Conservation (phyloP, 1,284 basidiomycete genomes). For the Phenoliferia sp. region DNA sequence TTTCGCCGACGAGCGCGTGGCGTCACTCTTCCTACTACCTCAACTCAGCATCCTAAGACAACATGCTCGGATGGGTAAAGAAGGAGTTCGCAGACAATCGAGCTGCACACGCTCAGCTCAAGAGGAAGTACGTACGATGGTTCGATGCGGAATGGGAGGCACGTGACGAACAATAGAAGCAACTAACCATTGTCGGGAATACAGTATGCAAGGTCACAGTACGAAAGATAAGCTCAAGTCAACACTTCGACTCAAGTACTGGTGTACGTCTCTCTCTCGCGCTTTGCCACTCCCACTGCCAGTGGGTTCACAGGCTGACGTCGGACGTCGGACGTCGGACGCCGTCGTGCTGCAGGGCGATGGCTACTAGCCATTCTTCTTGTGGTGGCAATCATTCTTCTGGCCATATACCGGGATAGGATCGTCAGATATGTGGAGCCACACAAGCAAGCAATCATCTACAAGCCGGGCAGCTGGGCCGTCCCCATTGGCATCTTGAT, state of each 20-base stretch:
- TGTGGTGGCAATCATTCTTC: constrained; percentile 2
- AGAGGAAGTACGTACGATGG: too few relatives aligned
- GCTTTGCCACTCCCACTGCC: background rate
- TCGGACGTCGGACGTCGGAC: background rate
- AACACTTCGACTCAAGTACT: background rate
- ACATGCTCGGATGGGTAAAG: too few relatives aligned
- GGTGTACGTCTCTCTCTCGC: background rate
- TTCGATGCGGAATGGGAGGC: too few relatives aligned
- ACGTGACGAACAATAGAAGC: too few relatives aligned
- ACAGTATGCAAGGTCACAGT: too few relatives aligned
- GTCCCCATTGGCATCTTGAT: constrained; percentile 41
- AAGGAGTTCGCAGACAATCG: too few relatives aligned
- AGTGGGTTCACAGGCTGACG: background rate
- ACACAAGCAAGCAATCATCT: constrained; percentile 18
- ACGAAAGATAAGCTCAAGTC: background rate
- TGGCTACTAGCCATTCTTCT: constrained; percentile 16
- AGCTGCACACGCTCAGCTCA: too few relatives aligned
- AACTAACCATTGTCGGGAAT: too few relatives aligned
- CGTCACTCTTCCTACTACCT: too few relatives aligned
- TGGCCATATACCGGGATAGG: constrained; percentile 22
- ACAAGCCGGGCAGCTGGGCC: constrained; percentile 36
- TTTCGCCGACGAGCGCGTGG: too few relatives aligned
- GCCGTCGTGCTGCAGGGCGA: constrained; percentile 1
- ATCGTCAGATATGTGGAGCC: constrained; percentile 27
- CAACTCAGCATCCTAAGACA: too few relatives aligned